Conservation (phyloP, 306 rosid species). For the Citrullus mucosospermus region DNA sequence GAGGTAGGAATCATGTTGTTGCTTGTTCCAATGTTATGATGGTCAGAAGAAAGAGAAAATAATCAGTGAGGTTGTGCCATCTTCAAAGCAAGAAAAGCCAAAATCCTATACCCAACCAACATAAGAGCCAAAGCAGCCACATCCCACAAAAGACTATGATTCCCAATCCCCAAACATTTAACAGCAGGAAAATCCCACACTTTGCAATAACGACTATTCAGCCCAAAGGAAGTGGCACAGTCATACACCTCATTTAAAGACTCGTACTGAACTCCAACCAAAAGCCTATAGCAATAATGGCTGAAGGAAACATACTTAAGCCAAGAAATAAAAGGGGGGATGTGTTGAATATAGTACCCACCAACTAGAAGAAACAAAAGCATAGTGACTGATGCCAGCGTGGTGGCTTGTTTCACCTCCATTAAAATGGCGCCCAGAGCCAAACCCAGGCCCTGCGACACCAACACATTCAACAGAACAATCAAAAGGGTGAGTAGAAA, state of each 20-base stretch:
- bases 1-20: no score
- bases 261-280: slow-evolving; percentile 66
- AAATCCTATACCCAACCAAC: slow-evolving; percentile 77
- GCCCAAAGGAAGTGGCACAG: background rate
- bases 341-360: slow-evolving; percentile 83
- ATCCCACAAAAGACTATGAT: slow-evolving; percentile 26
- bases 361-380: slow-evolving; percentile 97
- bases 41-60: background rate
- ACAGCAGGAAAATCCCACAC: slow-evolving; percentile 24
- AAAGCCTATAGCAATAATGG: slow-evolving; percentile 80
- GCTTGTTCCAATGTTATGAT: no score
- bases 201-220: background rate
- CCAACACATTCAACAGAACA: background rate
- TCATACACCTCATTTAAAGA: background rate
- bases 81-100: slow-evolving; percentile 30
- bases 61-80: background rate
- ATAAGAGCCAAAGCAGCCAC: slow-evolving; percentile 63
- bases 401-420: slow-evolving; percentile 88
- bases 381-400: slow-evolving; percentile 83
- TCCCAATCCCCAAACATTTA: slow-evolving; percentile 43
- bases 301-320: slow-evolving; percentile 75
- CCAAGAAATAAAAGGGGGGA: slow-evolving; percentile 78
- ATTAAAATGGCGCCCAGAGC: slow-evolving; percentile 81
- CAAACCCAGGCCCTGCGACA: slow-evolving; percentile 66
- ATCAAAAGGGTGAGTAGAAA: background rate